A percentile compares a stretch with the other conserved stretches of the same genome.
These are phyloP conservation scores for Tothia fuscella DNA, from an alignment of 2,329 filamentous ascomycete genomes.

Conservation along the genomic window DNA sequence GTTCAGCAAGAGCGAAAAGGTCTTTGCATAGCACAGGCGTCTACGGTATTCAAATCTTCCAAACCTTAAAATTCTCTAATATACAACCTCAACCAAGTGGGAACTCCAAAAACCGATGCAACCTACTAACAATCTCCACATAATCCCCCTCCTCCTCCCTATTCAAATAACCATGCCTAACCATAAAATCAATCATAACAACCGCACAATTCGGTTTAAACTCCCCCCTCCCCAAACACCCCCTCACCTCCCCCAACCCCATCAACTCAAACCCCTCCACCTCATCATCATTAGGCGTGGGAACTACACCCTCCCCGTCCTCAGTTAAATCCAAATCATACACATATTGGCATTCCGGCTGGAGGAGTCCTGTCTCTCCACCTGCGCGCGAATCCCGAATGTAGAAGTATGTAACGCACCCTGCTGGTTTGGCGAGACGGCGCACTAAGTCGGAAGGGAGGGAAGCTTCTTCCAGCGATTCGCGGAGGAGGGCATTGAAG, in stretches of 20 bases:
- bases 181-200: constrained; percentile 78
- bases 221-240: constrained; percentile 54
- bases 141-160: constrained; percentile 67
- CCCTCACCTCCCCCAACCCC: constrained; percentile 63
- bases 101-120: constrained; percentile 74
- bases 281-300: constrained; percentile 74
- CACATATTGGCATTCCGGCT: constrained; percentile 84
- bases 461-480: constrained; percentile 69
- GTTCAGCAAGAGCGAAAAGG: too few species aligned
- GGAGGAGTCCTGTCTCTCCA: constrained; percentile 69
- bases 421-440: constrained; percentile 31
- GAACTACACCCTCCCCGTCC: constrained; percentile 42
- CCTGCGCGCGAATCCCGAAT: constrained; percentile 64
- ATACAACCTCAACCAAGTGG: constrained; percentile 28
- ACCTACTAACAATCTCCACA: constrained; percentile 58
- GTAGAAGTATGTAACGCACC: constrained; percentile 75
- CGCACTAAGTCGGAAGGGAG: background rate
- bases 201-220: constrained; percentile 92
- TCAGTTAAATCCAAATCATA: constrained; percentile 73
- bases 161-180: constrained; percentile 71
- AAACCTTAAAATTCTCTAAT: too few species aligned
- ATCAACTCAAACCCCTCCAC: constrained; percentile 74
- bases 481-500: constrained; percentile 71
- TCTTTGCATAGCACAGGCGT: too few species aligned
- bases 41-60: too few species aligned